Conservation (phyloP, 139 green algal species). For the Volvox africanus region DNA sequence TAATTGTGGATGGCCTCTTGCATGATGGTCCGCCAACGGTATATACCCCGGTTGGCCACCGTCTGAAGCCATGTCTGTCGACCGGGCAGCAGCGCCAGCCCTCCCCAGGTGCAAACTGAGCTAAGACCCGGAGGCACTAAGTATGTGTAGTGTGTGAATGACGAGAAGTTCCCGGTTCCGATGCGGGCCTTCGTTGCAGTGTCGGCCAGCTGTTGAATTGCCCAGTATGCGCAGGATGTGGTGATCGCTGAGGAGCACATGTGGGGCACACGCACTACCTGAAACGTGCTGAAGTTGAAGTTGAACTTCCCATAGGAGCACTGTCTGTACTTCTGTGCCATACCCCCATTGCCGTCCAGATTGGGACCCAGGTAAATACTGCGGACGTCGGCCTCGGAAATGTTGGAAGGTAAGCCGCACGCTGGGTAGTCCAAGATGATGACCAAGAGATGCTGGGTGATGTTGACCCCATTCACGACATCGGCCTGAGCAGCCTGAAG, state of each 20-base stretch:
- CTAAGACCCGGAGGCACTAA: background rate
- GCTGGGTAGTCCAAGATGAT: constrained; percentile 10
- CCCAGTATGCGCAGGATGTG: background rate
- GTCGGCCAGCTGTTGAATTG: background rate
- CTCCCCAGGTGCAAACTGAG: background rate
- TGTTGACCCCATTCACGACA: too few species aligned
- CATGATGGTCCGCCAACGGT: constrained; percentile 26
- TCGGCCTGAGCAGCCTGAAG: too few species aligned
- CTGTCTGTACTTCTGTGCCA: background rate
- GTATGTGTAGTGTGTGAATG: constrained; percentile 25
- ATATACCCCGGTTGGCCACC: background rate
- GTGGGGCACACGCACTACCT: background rate
- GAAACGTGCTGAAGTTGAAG: background rate
- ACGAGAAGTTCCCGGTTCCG: background rate
- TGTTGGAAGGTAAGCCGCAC: background rate
- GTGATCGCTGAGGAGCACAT: background rate
- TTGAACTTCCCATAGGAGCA: constrained; percentile 22
- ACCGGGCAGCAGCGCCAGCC: constrained; percentile 38
- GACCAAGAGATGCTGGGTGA: background rate
- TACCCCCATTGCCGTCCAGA: background rate
- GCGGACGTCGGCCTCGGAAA: background rate
- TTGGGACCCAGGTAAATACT: background rate
- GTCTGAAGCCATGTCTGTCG: constrained; percentile 39
- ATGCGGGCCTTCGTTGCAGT: background rate
- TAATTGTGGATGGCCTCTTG: constrained; percentile 40